These are phyloP conservation scores for Globisporangium abappressorium DNA, from an alignment of 352 stramenopile genomes.

Conservation along the genomic window DNA sequence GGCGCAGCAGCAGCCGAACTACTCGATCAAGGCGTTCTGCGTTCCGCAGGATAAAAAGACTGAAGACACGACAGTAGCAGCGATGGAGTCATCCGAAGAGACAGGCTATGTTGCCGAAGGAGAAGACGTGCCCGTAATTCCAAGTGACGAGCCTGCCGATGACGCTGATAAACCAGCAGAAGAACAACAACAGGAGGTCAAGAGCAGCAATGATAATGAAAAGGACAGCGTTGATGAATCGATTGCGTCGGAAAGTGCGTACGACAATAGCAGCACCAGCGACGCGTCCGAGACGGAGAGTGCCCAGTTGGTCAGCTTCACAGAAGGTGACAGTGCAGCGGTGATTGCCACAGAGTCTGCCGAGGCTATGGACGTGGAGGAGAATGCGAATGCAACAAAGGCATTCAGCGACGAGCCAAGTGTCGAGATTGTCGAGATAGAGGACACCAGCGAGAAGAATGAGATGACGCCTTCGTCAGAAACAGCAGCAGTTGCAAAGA, in stretches of 20 bases:
- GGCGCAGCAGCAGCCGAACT: constrained; percentile 39
- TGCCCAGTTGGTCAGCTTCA: neutral
- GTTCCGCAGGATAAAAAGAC: constrained; percentile 12
- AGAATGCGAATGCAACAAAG: neutral
- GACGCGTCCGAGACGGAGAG: neutral
- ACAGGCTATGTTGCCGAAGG: neutral
- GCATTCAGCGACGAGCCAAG: neutral
- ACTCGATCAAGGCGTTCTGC: constrained; percentile 66
- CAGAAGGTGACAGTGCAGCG: neutral
- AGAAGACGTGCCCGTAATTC: neutral
- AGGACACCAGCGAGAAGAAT: neutral
- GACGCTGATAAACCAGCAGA: neutral
- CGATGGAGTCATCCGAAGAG: neutral
- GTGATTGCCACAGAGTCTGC: neutral
- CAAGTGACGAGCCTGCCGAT: neutral
- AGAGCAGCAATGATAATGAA: constrained; percentile 4
- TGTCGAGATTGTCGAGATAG: neutral
- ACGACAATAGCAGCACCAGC: neutral
- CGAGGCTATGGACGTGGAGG: neutral
- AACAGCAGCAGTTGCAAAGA: constrained; percentile 8
- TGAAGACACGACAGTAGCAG: neutral
- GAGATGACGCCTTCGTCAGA: neutral
- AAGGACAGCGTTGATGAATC: neutral
- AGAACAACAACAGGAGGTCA: neutral
- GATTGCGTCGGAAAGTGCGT: neutral